Conservation (phyloP, 331 rosid genomes). For the Acacia pycnantha region DNA sequence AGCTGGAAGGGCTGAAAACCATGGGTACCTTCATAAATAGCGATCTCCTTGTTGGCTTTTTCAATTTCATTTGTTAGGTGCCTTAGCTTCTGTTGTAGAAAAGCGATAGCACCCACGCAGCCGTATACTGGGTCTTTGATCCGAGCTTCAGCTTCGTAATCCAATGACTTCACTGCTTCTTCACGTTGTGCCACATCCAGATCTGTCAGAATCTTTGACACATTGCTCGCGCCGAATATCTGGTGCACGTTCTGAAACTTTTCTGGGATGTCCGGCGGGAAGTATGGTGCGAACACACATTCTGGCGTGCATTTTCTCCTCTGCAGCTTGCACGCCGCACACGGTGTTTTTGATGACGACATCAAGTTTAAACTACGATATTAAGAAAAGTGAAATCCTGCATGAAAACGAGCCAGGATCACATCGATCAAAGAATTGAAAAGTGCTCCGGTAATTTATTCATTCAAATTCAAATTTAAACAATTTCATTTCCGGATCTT, state of each 20-base stretch:
- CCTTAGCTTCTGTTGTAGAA: constrained; percentile 54
- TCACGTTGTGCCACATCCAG: constrained; percentile 48
- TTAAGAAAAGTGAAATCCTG: no score
- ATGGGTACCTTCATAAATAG: constrained; percentile 45
- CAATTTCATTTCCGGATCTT: not conserved
- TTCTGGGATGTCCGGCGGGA: constrained; percentile 78
- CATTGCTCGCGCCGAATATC: constrained; percentile 82
- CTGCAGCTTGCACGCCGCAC: constrained; percentile 82
- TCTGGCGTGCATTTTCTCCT: constrained; percentile 84
- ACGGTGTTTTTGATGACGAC: constrained; percentile 57
- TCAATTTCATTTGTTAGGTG: constrained; percentile 41
- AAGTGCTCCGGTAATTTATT: no score
- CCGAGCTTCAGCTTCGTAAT: constrained; percentile 79
- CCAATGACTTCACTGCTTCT: constrained; percentile 72
- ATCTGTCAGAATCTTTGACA: constrained; percentile 66
- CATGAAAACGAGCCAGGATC: no score
- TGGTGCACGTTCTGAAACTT: constrained; percentile 66
- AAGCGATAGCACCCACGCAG: constrained; percentile 63
- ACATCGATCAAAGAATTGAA: no score
- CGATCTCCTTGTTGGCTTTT: constrained; percentile 55
- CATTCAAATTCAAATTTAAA: not conserved
- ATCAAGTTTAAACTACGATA: not conserved
- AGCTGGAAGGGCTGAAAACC: constrained; percentile 33
- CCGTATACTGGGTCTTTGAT: constrained; percentile 78
- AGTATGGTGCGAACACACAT: constrained; percentile 80